A percentile compares a stretch with the other conserved stretches of the same genome.
phyloP scores from a whole-genome alignment of 2,329 filamentous ascomycete species.

The Talaromyces islandicus region DNA sequence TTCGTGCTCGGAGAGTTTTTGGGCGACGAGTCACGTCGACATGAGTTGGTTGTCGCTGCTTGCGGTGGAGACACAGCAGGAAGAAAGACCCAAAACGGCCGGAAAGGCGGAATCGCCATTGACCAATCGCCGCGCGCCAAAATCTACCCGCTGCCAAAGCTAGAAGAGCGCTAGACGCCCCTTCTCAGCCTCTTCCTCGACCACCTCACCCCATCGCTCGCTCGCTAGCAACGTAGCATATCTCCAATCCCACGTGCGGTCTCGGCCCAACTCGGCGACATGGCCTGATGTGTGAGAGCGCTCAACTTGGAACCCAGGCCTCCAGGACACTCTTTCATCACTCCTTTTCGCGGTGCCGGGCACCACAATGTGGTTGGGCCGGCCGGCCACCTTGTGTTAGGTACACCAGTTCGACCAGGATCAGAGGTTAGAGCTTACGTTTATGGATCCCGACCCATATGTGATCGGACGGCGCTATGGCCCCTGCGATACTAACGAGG shows the following conservation, averaged over 20 bases:
- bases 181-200: neutral
- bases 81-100: neutral
- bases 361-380: neutral
- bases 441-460: neutral
- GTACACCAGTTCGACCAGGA: neutral
- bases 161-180: neutral
- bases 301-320: neutral
- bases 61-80: neutral
- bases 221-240: neutral
- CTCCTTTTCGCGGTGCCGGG: neutral
- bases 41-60: neutral
- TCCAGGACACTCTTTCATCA: neutral
- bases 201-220: neutral
- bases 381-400: neutral
- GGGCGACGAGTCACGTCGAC: neutral
- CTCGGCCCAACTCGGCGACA: neutral
- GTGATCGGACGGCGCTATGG: neutral
- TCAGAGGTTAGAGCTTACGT: neutral
- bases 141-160: neutral
- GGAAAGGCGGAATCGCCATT: neutral
- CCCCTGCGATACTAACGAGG: neutral
- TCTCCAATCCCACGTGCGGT: neutral
- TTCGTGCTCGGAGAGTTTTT: neutral
- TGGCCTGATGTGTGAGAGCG: neutral
- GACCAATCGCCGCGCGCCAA: neutral